phyloP scores from a whole-genome alignment of 2,329 filamentous ascomycete genomes.

The Pyricularia grisea region DNA sequence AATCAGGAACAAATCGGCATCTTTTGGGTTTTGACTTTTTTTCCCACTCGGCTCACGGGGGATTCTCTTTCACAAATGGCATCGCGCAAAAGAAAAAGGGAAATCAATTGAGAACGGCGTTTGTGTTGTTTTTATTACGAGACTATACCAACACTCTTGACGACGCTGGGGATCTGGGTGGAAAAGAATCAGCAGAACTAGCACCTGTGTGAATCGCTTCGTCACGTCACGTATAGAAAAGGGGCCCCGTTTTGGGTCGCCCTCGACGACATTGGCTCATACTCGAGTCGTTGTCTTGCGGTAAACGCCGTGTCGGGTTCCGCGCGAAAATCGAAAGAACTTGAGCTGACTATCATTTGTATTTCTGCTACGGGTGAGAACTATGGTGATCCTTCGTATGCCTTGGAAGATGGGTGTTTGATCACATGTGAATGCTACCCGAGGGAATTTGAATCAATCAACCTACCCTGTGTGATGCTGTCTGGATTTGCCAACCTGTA shows the following conservation, averaged over 20 bases:
- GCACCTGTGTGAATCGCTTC: background rate
- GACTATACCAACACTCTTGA: conserved; percentile 2
- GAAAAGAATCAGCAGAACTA: background rate
- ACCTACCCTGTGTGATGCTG: background rate
- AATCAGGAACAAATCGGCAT: conserved; percentile 1
- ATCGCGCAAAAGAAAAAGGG: conserved; percentile 4
- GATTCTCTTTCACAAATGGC: conserved; percentile 2
- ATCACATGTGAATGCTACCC: background rate
- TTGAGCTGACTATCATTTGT: background rate
- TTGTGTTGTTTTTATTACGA: conserved; percentile 5
- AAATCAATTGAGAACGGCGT: conserved; percentile 3
- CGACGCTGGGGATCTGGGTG: background rate
- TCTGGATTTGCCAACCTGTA: background rate
- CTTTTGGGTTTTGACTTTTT: conserved; percentile 1
- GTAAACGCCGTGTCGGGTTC: background rate
- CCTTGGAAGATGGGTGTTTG: too few species aligned
- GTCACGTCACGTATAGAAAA: background rate
- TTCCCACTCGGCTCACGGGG: background rate
- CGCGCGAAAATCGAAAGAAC: background rate
- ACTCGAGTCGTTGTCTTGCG: background rate
- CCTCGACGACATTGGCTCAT: background rate
- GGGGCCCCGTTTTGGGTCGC: background rate
- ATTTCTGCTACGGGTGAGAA: background rate
- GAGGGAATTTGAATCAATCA: background rate
- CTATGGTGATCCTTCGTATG: background rate